phyloP scores from a whole-genome alignment of 768 basidiomycete species.

The Pisolithus marmoratus region DNA sequence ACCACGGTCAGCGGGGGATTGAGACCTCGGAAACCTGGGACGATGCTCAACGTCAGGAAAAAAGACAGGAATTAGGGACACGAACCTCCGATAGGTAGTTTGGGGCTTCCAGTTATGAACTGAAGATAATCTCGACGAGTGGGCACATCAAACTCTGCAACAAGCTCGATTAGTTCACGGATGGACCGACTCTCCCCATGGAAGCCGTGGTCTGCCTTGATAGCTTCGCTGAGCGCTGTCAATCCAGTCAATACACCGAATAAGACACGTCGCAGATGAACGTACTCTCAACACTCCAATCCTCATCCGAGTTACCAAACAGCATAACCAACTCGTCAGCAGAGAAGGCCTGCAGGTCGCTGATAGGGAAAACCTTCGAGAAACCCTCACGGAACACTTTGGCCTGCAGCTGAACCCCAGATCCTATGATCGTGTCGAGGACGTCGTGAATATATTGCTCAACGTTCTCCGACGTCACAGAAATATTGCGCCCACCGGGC shows the following conservation, averaged over 20 bases:
- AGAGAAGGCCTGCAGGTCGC: slow-evolving; percentile 87
- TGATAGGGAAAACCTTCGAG: slow-evolving; percentile 92
- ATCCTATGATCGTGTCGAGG: slow-evolving; percentile 81
- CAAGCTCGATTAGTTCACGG: slow-evolving; percentile 78
- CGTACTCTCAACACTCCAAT: slow-evolving; percentile 91
- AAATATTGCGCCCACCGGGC: slow-evolving; percentile 73
- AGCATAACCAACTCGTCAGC: slow-evolving; percentile 93
- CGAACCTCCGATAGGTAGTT: slow-evolving; percentile 91
- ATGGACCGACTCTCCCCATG: slow-evolving; percentile 92
- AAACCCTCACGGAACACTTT: slow-evolving; percentile 93
- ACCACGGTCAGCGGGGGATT: slow-evolving; percentile 95
- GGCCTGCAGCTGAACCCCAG: slow-evolving; percentile 72
- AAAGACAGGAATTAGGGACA: slow-evolving; percentile 1
- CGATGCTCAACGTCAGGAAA: slow-evolving; percentile 1
- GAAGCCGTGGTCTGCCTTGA: slow-evolving; percentile 99
- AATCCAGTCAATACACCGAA: background rate
- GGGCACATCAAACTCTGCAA: slow-evolving; percentile 70
- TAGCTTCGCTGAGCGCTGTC: slow-evolving; percentile 76
- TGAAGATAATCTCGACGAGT: slow-evolving; percentile 86
- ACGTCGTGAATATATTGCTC: slow-evolving; percentile 87
- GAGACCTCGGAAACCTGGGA: slow-evolving; percentile 84
- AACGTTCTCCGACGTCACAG: slow-evolving; percentile 84
- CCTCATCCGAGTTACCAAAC: slow-evolving; percentile 96
- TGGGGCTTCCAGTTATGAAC: slow-evolving; percentile 97
- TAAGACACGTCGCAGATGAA: slow-evolving; percentile 5